Percentiles rank a stretch among this genome's conserved stretches.
These are phyloP conservation scores for Penicillium sp. DNA, from an alignment of 2,329 filamentous ascomycete genomes.

Conservation along the genomic window DNA sequence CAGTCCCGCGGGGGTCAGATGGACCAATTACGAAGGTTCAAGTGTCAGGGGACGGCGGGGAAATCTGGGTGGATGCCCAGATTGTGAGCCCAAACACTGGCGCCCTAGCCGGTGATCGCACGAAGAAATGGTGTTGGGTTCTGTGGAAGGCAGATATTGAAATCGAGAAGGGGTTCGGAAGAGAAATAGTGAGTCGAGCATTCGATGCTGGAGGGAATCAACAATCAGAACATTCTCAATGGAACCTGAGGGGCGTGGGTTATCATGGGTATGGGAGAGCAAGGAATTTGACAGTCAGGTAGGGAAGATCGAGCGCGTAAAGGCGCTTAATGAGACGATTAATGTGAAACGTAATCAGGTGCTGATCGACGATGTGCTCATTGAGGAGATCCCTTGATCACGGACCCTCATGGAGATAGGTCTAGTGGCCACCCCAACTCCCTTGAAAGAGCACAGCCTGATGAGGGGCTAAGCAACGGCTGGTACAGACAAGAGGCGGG, in stretches of 20 bases:
- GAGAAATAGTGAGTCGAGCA: conserved; percentile 58
- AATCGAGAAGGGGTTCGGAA: conserved; percentile 47
- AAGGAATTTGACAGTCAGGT: conserved; percentile 53
- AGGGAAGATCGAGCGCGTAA: background rate
- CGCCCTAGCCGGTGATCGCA: background rate
- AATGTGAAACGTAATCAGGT: no score
- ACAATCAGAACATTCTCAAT: conserved; percentile 55
- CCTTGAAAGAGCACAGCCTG: no score
- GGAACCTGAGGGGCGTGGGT: conserved; percentile 64
- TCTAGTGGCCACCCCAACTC: no score
- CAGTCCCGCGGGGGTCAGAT: conserved; percentile 57
- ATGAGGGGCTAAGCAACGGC: no score
- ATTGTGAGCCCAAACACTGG: conserved; percentile 31
- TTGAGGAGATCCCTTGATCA: no score
- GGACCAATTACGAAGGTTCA: conserved; percentile 61
- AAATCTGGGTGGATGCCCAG: conserved; percentile 56
- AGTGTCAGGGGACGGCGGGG: conserved; percentile 56
- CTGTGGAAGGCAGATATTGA: conserved; percentile 57
- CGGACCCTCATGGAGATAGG: no score
- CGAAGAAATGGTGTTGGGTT: conserved; percentile 58
- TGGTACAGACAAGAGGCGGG: no score
- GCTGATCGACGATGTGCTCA: no score
- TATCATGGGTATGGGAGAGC: conserved; percentile 66
- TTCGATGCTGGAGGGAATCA: conserved; percentile 59
- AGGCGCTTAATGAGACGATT: no score